Base-by-base conservation (phyloP, 768 basidiomycete genomes). In the Suillus hirtellus region DNA sequence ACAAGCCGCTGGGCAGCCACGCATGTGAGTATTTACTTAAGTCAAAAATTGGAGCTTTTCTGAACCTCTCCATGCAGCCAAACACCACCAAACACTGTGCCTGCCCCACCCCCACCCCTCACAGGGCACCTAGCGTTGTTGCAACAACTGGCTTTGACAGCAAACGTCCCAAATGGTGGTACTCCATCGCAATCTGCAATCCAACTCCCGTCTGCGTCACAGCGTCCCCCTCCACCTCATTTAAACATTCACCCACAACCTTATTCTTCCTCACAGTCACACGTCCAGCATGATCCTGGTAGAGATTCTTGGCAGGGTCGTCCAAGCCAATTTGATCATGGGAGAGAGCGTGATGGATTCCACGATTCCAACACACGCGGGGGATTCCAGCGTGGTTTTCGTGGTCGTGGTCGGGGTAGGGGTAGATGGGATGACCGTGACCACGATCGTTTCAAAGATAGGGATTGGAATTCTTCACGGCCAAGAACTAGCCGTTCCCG, bases 141-240 rank as follows among this genome's bases (percentile, higher is more conserved):
- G 69, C 90, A 92, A 71, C 91, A 92, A 72, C 82, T 93, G 72
- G 82, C 90, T 60, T 85, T 87, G 69, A 83, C 84, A 69, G 84
- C 88, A 47, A 81, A 77, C 64, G 72, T 73, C 46, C 69, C 68
- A 80, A 73, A 24, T 63, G 76, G 65, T 61, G 77, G 70, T 60
- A 55, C 67, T 7, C 59, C 61, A 31, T 66, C 69, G 2, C 66
- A 68, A 21, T 66, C 72, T 62, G 72, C 27, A 61, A 15, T 37
- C 15, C 43, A 38, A 11, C 37, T 50, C 27, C 64, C 67, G 60
- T 69, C 72, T 68, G 65, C 70, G 9, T 61, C 66, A 60, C 55
- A 54, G 64, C 66, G 61, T 72, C 75, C 72, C 65, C 74, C 69
- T 61, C 74, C 1, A 40, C 60, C 59, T 9, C 64, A 2, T 55